These are phyloP conservation scores for Colletotrichum ledebouriae DNA, from an alignment of 2,329 filamentous ascomycete species.

Conservation along the genomic window DNA sequence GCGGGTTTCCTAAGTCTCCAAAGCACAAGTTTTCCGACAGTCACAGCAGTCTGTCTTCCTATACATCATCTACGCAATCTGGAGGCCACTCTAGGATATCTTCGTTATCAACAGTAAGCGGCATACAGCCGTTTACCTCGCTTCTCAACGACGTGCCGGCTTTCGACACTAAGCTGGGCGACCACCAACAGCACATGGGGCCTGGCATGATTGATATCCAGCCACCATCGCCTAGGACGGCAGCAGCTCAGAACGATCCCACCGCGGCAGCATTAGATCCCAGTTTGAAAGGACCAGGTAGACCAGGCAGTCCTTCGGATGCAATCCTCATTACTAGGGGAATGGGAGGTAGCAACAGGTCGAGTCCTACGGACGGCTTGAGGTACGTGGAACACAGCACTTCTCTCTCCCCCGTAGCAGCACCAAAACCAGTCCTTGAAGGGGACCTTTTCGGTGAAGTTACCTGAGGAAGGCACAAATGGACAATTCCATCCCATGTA, in stretches of 20 bases:
- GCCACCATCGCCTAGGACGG: conserved; percentile 46
- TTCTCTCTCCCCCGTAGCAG: neutral
- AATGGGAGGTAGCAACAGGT: conserved; percentile 40
- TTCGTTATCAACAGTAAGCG: conserved; percentile 65
- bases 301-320: conserved; percentile 46
- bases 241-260: conserved; percentile 11
- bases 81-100: conserved; percentile 66
- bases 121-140: conserved; percentile 52
- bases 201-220: conserved; percentile 43
- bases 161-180: conserved; percentile 53
- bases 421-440: neutral
- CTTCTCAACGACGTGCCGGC: conserved; percentile 54
- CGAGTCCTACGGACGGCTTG: conserved; percentile 41
- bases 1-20: conserved; percentile 43
- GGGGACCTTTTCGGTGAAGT: neutral
- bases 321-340: conserved; percentile 46
- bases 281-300: conserved; percentile 32
- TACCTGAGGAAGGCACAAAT: neutral
- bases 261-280: conserved; percentile 30
- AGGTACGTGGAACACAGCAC: conserved; percentile 35
- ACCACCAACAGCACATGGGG: conserved; percentile 41
- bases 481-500: neutral
- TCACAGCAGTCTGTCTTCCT: conserved; percentile 65
- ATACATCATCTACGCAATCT: conserved; percentile 61
- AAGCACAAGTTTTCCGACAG: conserved; percentile 64